These are phyloP conservation scores for Pachysandra terminalis DNA, from an alignment of 164 flowering plant genomes.

Conservation along the genomic window DNA sequence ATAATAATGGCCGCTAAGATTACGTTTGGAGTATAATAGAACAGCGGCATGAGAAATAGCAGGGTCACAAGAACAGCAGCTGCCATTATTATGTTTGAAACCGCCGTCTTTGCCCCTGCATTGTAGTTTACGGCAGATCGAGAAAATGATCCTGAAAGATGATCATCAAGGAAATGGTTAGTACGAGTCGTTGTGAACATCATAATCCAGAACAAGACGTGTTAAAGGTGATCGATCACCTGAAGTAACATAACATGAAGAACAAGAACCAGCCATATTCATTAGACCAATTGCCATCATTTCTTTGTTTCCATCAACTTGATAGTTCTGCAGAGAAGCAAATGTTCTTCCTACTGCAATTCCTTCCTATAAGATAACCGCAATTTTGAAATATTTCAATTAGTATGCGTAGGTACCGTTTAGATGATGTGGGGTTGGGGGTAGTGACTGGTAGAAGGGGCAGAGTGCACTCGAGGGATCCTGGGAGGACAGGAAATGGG, in stretches of 20 bases:
- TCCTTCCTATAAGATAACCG: conserved; percentile 50
- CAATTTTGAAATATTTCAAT: background rate
- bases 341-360: conserved; percentile 83
- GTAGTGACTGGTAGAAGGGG: no score
- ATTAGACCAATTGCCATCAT: conserved; percentile 76
- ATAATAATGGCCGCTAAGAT: conserved; percentile 34
- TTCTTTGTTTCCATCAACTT: conserved; percentile 84
- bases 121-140: conserved; percentile 43
- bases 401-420: no score
- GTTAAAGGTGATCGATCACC: conserved; percentile 28
- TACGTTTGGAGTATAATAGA: conserved; percentile 30
- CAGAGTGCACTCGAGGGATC: no score
- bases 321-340: conserved; percentile 64
- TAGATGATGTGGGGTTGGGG: no score
- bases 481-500: no score
- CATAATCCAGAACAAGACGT: no score
- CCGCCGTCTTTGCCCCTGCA: conserved; percentile 33
- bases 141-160: conserved; percentile 36
- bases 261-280: conserved; percentile 72
- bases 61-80: conserved; percentile 30
- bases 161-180: background rate
- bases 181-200: background rate
- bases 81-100: conserved; percentile 41
- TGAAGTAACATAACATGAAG: conserved; percentile 79
- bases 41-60: conserved; percentile 35